Conservation (phyloP, 108 stramenopile species). For the Fragilariopsis cylindrus region DNA sequence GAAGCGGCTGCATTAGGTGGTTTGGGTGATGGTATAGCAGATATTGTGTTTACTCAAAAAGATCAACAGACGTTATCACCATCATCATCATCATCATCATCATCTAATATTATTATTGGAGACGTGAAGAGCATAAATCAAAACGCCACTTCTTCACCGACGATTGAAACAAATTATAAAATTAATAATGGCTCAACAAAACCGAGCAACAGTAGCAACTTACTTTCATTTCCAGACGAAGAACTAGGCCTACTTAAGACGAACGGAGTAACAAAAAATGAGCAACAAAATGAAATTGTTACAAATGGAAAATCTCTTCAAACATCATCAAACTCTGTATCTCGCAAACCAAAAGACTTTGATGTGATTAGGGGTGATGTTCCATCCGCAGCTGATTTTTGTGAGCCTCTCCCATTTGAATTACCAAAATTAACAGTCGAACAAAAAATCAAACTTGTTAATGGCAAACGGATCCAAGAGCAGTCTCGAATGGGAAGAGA, state of each 20-base stretch:
- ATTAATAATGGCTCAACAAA: not conserved
- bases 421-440: slow-evolving; percentile 57
- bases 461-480: slow-evolving; percentile 76
- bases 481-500: slow-evolving; percentile 86
- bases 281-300: slow-evolving; percentile 3
- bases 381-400: slow-evolving; percentile 40
- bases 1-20: slow-evolving; percentile 71
- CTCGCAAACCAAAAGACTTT: slow-evolving; percentile 38
- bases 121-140: not conserved
- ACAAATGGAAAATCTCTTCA: not conserved
- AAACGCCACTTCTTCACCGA: not conserved
- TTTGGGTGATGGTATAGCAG: slow-evolving; percentile 38
- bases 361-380: slow-evolving; percentile 51
- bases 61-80: not conserved
- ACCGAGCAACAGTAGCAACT: not conserved
- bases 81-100: not conserved
- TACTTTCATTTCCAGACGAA: slow-evolving; percentile 11
- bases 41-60: slow-evolving; percentile 20
- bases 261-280: slow-evolving; percentile 6
- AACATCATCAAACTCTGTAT: not conserved
- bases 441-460: slow-evolving; percentile 45
- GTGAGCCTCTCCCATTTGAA: slow-evolving; percentile 69
- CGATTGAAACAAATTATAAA: not conserved
- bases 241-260: not conserved
- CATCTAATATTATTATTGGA: slow-evolving; percentile 10